Evolutionary conservation across 768 basidiomycete genomes (phyloP).

Genomic region (Boletus sensibilis): DNA sequence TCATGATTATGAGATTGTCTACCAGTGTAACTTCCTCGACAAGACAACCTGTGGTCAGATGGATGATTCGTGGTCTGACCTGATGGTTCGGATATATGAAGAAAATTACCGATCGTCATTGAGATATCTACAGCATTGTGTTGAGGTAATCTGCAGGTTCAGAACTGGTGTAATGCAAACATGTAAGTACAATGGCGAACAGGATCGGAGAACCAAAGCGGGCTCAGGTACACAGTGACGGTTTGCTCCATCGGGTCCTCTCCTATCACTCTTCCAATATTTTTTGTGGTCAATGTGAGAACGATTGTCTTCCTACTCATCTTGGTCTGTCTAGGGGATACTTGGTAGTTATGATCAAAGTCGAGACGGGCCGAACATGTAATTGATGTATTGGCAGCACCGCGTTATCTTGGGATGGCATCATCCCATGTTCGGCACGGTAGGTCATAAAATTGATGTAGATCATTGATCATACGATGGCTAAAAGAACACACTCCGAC

Average conservation of each 20-base stretch:
- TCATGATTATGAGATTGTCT: no score
- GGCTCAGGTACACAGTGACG: not conserved
- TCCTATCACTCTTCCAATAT: not conserved
- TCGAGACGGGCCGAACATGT: not conserved
- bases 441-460: no score
- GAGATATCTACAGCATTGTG: not conserved
- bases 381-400: not conserved
- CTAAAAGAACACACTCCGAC: not conserved
- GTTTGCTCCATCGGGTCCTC: not conserved
- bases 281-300: not conserved
- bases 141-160: no score
- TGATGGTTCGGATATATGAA: not conserved
- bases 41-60: no score
- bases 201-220: not conserved
- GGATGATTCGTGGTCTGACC: no score
- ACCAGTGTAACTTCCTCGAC: not conserved
- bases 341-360: not conserved
- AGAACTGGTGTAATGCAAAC: no score
- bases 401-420: not conserved
- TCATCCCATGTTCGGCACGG: not conserved
- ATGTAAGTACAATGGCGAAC: not conserved
- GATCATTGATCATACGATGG: not conserved
- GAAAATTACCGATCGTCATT: not conserved
- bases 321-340: not conserved
- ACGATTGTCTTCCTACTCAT: not conserved